Base-by-base conservation (phyloP, 2,329 filamentous ascomycete genomes). In the Dactylellina parvicollis region DNA sequence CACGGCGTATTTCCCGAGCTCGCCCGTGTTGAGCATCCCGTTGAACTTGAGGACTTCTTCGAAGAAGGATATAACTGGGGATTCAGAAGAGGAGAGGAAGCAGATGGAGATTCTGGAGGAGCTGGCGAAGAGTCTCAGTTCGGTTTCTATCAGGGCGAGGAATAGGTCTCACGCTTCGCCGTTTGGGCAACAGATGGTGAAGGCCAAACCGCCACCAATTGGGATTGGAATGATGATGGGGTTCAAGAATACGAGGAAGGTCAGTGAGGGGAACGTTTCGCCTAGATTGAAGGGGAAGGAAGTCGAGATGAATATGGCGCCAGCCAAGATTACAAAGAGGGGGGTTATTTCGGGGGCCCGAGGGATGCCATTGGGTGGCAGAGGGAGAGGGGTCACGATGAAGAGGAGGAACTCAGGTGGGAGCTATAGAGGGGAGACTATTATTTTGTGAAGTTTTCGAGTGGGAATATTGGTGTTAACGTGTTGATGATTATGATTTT, bases 221-320 rank as follows among this genome's bases (percentile, higher is more conserved):
- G 69, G 69, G 12, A 55, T 73, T 42, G 69, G 69, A n/a, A 73
- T 73, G 69, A 73, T 73, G 69, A 73, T 73, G 69, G 69, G 69
- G 5, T 73, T 66, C 34, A 65, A 65, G 46, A 60, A 26, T 24
- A 22, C 56, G 2, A 73, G 61, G 60, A 73, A 61, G 46, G n/a
- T n/a, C n/a, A 44, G 49, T 34, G 55, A 54, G 8, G 52, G 24
- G 3, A 64, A 36, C 40, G 32, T 56, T 3, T 72, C 69, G 40
- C 69, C 69, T 20, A 73, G 59, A 30, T 34, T 73, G 26, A 73
- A 73, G 60, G 47, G 36, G 10, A 73, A 60, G 47, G 69, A 73
- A n/a, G 55, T 66, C 16, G 69, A 73, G 8, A 46, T 64, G 26
- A 54, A 56, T 34, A 70, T 57, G 47, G 57, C 67, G 0, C 67